Base-by-base conservation (phyloP, 768 basidiomycete genomes). In the Hericium rajendrae region DNA sequence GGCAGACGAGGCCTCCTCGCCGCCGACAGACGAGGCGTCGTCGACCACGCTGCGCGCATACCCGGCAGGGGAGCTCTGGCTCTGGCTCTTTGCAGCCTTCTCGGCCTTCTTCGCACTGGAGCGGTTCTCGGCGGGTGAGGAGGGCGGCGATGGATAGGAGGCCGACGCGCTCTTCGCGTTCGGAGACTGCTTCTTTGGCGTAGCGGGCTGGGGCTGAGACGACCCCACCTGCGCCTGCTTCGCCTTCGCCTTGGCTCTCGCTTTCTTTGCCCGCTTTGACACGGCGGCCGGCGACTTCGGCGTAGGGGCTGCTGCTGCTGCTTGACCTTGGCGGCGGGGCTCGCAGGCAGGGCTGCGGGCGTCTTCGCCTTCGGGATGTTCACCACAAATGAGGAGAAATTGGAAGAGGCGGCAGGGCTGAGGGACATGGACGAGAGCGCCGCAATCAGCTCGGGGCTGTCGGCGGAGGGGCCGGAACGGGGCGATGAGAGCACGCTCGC, bases 11-110 rank as follows among this genome's bases (percentile, higher is more conserved):
- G 32, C 32, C 32, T 32, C 32, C 6, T 32, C 5, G 13, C 20
- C 43, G 15, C 70, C 74, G 32, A 65, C 67, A 64, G 79, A 76
- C 11, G 79, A 79, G 50, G 76, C 67, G 62, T 81, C 79, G 62
- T 81, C 79, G 12, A 81, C 78, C 41, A 81, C 72, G 5, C 75
- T 71, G 15, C 76, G 72, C 38, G 70, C 67, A 38, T 72, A 73
- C 3, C 76, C 59, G 24, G 70, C 71, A 6, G 58, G 40, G 12
- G 26, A 46, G 15, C 8, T 9, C n/a, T 28, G 51, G 26, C 46
- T 28, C 6, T 28, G 48, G 48, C 13, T 24, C 24, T 22, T 15
- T n/a, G 48, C 48, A 50, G 48, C 48, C n/a, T 50, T 50, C 48
- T 50, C 13, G 16, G 48, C 48, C 13, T 18, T 43, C 41, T 43